A percentile compares a stretch with the other conserved stretches of the same genome.
phyloP scores from a whole-genome alignment of 2,329 filamentous ascomycete species.

The Pseudogymnoascus sp. region DNA sequence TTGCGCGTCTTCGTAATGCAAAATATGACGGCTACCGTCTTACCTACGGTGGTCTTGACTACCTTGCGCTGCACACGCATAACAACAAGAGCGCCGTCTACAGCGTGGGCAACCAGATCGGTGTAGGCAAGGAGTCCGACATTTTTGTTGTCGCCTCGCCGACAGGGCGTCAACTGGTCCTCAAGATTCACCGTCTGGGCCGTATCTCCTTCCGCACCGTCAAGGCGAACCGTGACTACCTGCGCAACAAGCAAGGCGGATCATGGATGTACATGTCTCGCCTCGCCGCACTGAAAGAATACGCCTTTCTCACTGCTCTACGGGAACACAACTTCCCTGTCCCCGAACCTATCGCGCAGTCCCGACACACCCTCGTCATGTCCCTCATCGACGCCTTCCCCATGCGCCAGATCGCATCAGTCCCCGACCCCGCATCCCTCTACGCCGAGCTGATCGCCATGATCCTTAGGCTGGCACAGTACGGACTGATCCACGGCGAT shows the following conservation, averaged over 20 bases:
- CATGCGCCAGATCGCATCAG: constrained; percentile 73
- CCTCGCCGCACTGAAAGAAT: constrained; percentile 88
- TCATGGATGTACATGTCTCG: constrained; percentile 98
- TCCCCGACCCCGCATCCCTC: constrained; percentile 74
- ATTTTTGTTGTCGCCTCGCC: constrained; percentile 88
- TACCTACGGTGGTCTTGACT: constrained; percentile 94
- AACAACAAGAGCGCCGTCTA: constrained; percentile 73
- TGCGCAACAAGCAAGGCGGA: constrained; percentile 67
- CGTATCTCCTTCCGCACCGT: constrained; percentile 96
- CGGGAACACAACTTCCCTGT: constrained; percentile 79
- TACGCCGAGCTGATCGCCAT: constrained; percentile 87
- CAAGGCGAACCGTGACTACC: constrained; percentile 91
- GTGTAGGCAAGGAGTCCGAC: constrained; percentile 95
- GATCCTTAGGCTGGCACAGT: constrained; percentile 72
- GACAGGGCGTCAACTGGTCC: constrained; percentile 64
- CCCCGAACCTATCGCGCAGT: constrained; percentile 79
- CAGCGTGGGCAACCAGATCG: constrained; percentile 88
- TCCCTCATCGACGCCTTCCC: constrained; percentile 85
- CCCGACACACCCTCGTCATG: constrained; percentile 95
- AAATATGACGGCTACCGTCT: constrained; percentile 96
- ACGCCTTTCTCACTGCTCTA: constrained; percentile 84
- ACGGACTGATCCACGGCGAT: constrained; percentile 92
- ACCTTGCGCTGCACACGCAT: constrained; percentile 88
- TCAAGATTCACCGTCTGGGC: constrained; percentile 93
- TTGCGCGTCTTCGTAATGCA: constrained; percentile 87